phyloP scores from a whole-genome alignment of 2,329 filamentous ascomycete genomes.

The Ophiostoma angusticollis region DNA sequence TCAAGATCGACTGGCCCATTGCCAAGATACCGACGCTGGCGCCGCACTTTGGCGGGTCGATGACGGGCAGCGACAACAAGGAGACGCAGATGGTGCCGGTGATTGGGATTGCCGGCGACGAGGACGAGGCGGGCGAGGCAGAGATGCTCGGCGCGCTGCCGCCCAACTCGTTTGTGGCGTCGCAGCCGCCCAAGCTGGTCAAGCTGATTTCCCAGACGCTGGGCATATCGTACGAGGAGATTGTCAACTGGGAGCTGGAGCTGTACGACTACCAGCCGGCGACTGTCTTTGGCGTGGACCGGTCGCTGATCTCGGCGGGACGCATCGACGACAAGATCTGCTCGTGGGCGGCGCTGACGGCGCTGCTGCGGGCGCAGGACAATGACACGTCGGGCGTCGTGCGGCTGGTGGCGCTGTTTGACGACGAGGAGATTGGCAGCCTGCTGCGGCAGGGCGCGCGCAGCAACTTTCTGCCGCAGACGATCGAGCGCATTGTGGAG shows the following conservation, averaged over 20 bases:
- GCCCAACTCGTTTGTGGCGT: constrained; percentile 60
- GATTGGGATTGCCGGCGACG: constrained; percentile 71
- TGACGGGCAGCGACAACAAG: constrained; percentile 56
- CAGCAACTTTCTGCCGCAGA: constrained; percentile 73
- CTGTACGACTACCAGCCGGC: constrained; percentile 85
- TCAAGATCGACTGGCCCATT: constrained; percentile 89
- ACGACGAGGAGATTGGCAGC: constrained; percentile 93
- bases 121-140: constrained; percentile 31
- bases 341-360: constrained; percentile 81
- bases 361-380: constrained; percentile 55
- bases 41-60: constrained; percentile 77
- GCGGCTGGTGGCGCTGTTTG: constrained; percentile 87
- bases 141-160: constrained; percentile 45
- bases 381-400: constrained; percentile 52
- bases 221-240: constrained; percentile 59
- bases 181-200: constrained; percentile 76
- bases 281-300: constrained; percentile 69
- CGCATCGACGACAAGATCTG: constrained; percentile 97
- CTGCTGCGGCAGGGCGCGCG: constrained; percentile 79
- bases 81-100: constrained; percentile 94
- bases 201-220: constrained; percentile 69
- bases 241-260: constrained; percentile 95
- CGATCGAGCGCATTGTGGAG: constrained; percentile 73
- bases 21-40: constrained; percentile 84
- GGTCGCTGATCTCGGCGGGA: constrained; percentile 88